phyloP scores from a whole-genome alignment of 2,329 filamentous ascomycete species.

The Ascochyta rabiei region DNA sequence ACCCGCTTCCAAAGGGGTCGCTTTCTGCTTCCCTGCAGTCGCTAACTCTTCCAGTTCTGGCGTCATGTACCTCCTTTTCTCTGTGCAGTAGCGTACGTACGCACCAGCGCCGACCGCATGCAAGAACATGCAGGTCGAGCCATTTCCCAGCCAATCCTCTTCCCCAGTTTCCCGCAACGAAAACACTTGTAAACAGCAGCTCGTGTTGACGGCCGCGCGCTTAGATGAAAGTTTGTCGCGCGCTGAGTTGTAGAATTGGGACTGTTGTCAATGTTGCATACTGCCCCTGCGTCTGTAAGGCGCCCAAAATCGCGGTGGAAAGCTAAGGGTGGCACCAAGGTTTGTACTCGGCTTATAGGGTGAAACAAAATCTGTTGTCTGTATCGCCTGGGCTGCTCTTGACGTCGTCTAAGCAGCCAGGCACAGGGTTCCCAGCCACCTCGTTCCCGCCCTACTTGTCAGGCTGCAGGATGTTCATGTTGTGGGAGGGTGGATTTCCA shows the following conservation, averaged over 20 bases:
- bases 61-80: conserved; percentile 35
- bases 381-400: conserved; percentile 31
- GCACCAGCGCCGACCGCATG: conserved; percentile 22
- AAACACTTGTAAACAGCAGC: conserved; percentile 2
- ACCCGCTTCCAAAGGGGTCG: conserved; percentile 16
- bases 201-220: conserved; percentile 9
- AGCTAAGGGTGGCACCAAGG: conserved; percentile 28
- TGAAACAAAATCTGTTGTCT: conserved; percentile 42
- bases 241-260: conserved; percentile 28
- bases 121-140: conserved; percentile 25
- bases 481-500: conserved; percentile 23
- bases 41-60: conserved; percentile 13
- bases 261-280: conserved; percentile 11
- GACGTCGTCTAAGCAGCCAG: conserved; percentile 20
- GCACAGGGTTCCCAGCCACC: conserved; percentile 27
- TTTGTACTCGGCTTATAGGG: conserved; percentile 22
- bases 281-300: conserved; percentile 31
- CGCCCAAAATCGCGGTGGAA: conserved; percentile 5
- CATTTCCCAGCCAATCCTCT: conserved; percentile 23
- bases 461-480: conserved; percentile 33
- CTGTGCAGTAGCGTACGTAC: conserved; percentile 23
- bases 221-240: conserved; percentile 14
- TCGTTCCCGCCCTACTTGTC: conserved; percentile 28
- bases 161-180: conserved; percentile 1
- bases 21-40: conserved; percentile 32